These are phyloP conservation scores for Bondarzewia mesenterica DNA, from an alignment of 1,284 basidiomycete species.

Conservation along the genomic window DNA sequence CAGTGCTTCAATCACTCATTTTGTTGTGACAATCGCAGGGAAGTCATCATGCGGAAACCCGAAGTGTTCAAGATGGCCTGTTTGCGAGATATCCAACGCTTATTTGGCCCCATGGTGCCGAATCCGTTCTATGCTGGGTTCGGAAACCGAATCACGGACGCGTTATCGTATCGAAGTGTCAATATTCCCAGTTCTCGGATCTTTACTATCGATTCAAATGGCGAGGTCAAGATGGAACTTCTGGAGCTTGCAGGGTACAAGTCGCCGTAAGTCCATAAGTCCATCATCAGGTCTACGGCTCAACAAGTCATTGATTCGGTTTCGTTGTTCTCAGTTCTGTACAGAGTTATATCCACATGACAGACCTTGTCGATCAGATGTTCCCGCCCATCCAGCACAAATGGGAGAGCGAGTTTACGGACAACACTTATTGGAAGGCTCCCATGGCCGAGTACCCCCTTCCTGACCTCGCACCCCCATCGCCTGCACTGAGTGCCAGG, in stretches of 20 bases:
- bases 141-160: slow-evolving; percentile 98
- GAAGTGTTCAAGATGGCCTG: slow-evolving; percentile 99
- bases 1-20: too few species aligned
- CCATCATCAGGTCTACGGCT: slow-evolving; percentile 18
- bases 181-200: slow-evolving; percentile 93
- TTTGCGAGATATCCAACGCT: slow-evolving; percentile 87
- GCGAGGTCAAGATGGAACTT: slow-evolving; percentile 97
- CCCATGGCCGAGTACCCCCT: slow-evolving; percentile 74
- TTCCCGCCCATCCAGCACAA: slow-evolving; percentile 93
- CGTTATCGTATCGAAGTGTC: slow-evolving; percentile 92
- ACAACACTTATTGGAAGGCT: slow-evolving; percentile 95
- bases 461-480: slow-evolving; percentile 87
- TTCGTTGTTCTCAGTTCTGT: slow-evolving; percentile 13
- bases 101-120: slow-evolving; percentile 71
- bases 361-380: slow-evolving; percentile 98
- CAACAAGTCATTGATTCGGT: not conserved
- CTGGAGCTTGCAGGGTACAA: slow-evolving; percentile 95
- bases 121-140: slow-evolving; percentile 97
- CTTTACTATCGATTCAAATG: slow-evolving; percentile 94
- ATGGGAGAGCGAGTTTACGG: slow-evolving; percentile 86
- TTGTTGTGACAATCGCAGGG: slow-evolving; percentile 36
- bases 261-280: slow-evolving; percentile 84
- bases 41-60: slow-evolving; percentile 98
- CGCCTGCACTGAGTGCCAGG: slow-evolving; percentile 86
- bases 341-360: slow-evolving; percentile 87